Percentiles rank a stretch among this genome's conserved stretches.
phyloP scores from a whole-genome alignment of 768 basidiomycete genomes.

The Phallus indusiatus region DNA sequence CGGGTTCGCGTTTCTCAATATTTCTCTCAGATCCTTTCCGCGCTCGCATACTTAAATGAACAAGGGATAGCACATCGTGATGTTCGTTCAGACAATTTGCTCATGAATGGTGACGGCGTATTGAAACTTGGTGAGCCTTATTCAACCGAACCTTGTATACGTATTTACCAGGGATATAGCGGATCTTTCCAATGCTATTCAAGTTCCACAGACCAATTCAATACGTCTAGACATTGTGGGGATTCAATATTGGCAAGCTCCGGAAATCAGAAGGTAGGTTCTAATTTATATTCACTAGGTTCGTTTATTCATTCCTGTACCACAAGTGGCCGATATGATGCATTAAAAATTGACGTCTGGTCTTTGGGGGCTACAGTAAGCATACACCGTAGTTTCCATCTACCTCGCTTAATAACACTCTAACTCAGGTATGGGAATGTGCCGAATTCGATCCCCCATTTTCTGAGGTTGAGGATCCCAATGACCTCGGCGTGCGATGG shows the following conservation, averaged over 20 bases:
- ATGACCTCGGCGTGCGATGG: slow-evolving; percentile 47
- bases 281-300: background rate
- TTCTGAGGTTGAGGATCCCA: slow-evolving; percentile 38
- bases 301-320: slow-evolving; percentile 5
- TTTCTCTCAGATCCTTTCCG: slow-evolving; percentile 45
- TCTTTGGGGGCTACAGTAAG: slow-evolving; percentile 62
- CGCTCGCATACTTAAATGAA: slow-evolving; percentile 54
- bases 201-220: slow-evolving; percentile 41
- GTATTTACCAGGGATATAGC: slow-evolving; percentile 30
- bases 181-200: slow-evolving; percentile 73
- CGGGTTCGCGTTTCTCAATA: background rate
- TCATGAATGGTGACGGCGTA: slow-evolving; percentile 58
- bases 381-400: background rate
- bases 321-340: slow-evolving; percentile 56
- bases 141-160: background rate
- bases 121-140: slow-evolving; percentile 59
- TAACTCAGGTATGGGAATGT: slow-evolving; percentile 53
- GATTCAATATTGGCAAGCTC: slow-evolving; percentile 79
- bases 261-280: slow-evolving; percentile 64
- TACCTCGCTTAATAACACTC: background rate
- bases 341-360: slow-evolving; percentile 71
- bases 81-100: slow-evolving; percentile 73
- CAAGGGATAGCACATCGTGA: slow-evolving; percentile 74
- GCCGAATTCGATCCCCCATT: slow-evolving; percentile 71
- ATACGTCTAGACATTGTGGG: slow-evolving; percentile 52